These are phyloP conservation scores for Zasmidium cellare DNA, from an alignment of 2,329 filamentous ascomycete genomes.

Conservation along the genomic window DNA sequence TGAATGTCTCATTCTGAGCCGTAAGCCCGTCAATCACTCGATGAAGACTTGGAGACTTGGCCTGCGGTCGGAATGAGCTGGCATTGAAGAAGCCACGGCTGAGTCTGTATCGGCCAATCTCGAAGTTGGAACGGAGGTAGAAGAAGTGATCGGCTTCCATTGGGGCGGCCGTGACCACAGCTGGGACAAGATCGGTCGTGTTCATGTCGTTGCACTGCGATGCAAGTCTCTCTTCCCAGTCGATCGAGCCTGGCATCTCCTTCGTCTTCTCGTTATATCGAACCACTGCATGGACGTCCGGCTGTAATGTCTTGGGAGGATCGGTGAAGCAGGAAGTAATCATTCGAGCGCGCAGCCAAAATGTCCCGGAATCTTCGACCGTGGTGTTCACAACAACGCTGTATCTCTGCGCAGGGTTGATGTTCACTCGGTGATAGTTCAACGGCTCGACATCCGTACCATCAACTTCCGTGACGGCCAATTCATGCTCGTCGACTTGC, in stretches of 20 bases:
- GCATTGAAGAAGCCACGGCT: constrained; percentile 61
- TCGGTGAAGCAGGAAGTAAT: constrained; percentile 61
- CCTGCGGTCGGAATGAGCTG: constrained; percentile 54
- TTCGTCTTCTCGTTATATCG: constrained; percentile 39
- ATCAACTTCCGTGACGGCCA: constrained; percentile 66
- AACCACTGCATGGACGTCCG: constrained; percentile 53
- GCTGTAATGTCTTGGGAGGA: constrained; percentile 46
- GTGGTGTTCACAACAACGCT: constrained; percentile 63
- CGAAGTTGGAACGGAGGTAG: constrained; percentile 59
- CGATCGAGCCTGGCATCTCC: constrained; percentile 43
- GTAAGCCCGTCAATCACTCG: constrained; percentile 50
- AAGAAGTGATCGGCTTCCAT: constrained; percentile 52
- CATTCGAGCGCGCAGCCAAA: constrained; percentile 59
- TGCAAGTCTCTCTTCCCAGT: constrained; percentile 53
- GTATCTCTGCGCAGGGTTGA: constrained; percentile 70
- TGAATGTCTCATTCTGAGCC: constrained; percentile 31
- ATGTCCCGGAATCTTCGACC: constrained; percentile 26
- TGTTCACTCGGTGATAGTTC: constrained; percentile 58
- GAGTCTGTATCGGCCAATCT: constrained; percentile 60
- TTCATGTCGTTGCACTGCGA: constrained; percentile 55
- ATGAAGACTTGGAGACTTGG: constrained; percentile 51
- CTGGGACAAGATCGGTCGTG: constrained; percentile 48
- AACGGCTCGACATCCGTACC: constrained; percentile 61
- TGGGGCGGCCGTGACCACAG: constrained; percentile 45
- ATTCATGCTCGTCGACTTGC: constrained; percentile 63